Evolutionary conservation across 2,329 filamentous ascomycete genomes (phyloP).

Genomic region (Furcasterigmium sp.): DNA sequence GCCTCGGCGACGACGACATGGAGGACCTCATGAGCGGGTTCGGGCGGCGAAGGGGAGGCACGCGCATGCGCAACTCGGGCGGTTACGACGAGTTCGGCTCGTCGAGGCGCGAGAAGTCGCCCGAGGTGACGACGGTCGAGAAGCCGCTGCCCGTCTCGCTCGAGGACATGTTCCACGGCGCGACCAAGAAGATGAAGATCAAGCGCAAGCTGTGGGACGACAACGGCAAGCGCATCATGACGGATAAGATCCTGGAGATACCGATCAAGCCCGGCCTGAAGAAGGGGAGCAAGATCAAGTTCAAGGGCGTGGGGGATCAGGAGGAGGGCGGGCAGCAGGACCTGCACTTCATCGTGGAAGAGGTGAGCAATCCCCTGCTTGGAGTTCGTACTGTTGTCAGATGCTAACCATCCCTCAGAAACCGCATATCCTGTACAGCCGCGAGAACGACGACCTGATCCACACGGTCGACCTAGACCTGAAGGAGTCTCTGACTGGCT

Average conservation of each 20-base stretch:
- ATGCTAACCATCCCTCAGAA: slow-evolving; percentile 58
- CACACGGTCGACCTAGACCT: slow-evolving; percentile 76
- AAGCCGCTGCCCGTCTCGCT: slow-evolving; percentile 73
- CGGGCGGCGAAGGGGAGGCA: slow-evolving; percentile 34
- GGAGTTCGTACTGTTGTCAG: not conserved
- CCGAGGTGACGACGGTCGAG: slow-evolving; percentile 88
- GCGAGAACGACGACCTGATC: slow-evolving; percentile 83
- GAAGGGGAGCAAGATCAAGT: slow-evolving; percentile 97
- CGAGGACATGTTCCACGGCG: slow-evolving; percentile 83
- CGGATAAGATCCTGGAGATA: slow-evolving; percentile 88
- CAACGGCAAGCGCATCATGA: slow-evolving; percentile 75
- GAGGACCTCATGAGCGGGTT: slow-evolving; percentile 52
- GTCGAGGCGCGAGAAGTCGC: slow-evolving; percentile 48
- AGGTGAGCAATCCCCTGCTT: slow-evolving; percentile 57
- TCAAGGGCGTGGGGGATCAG: slow-evolving; percentile 94
- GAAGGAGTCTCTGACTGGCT: slow-evolving; percentile 92
- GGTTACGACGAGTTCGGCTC: slow-evolving; percentile 15
- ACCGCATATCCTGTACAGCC: slow-evolving; percentile 76
- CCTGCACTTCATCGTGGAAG: slow-evolving; percentile 88
- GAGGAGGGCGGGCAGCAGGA: slow-evolving; percentile 95
- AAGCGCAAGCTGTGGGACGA: slow-evolving; percentile 93
- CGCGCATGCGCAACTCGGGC: slow-evolving; percentile 35
- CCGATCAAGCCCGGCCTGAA: slow-evolving; percentile 95
- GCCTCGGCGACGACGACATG: slow-evolving; percentile 36
- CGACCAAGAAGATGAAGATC: slow-evolving; percentile 96